Base-by-base conservation (phyloP, 2,329 filamentous ascomycete species). In the Fusarium sp. region DNA sequence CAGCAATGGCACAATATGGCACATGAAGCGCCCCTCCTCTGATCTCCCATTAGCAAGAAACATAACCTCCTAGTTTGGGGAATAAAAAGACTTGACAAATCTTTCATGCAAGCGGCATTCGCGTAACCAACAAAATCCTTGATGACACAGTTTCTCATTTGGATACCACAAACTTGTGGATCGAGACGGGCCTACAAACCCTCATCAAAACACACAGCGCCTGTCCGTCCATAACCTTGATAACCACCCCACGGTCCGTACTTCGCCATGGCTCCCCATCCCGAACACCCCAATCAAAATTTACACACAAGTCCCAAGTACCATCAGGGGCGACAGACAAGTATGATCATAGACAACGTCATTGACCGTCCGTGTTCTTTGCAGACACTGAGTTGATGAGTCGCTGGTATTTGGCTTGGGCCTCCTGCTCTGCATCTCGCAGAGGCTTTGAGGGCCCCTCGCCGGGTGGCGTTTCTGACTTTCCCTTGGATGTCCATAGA, bases 301-400 rank as follows among this genome's bases (percentile, higher is more conserved):
- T 65, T 78, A 69, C 73, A 71, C 43, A 63, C 60, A 68, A 56
- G 31, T 20, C 27, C 37, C 64, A 50, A 37, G 22, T 31, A 24
- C 11, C 24, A 43, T 35, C 45, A 68, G 7, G 20, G 41, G 56
- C 29, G 14, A 18, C 41, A 65, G 20, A 35, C 22, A 24, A 33
- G 35, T 20, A 29, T 43, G 64, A 39, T 48, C 43, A 48, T 48
- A 48, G 24, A 48, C 16, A 41, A 18, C 35, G 18, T 77, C 54
- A 79, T 48, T 74, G 48, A 24, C 64, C 65, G 50, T 78, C 79
- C 14, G 72, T 69, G 24, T 84, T 80, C 66, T 82, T 84, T 14
- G 81, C 81, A 5, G 81, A 79, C 18, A 83, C 81, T 2, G 83
- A 82, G 59, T 79, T 80, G 56, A 85, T 82, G 52, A 85, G 77